phyloP scores from a whole-genome alignment of 2,329 filamentous ascomycete species.

The Colletotrichum sublineola region DNA sequence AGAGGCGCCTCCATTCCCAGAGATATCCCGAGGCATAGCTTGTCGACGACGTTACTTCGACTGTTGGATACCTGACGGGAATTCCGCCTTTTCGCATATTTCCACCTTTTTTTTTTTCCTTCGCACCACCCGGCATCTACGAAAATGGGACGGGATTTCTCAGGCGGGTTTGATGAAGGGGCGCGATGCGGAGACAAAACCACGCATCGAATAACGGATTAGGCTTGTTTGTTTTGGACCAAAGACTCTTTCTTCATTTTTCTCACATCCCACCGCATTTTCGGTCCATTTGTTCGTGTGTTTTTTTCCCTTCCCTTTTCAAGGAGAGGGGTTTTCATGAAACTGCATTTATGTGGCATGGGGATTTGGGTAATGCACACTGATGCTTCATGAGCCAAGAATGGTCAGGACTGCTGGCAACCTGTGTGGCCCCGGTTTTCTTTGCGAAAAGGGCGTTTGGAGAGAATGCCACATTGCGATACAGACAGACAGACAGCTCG shows the following conservation, averaged over 20 bases:
- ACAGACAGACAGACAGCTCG: slow-evolving; percentile 2
- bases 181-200: slow-evolving; percentile 2
- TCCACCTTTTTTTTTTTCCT: slow-evolving; percentile 2
- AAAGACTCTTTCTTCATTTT: slow-evolving; percentile 27
- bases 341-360: slow-evolving; percentile 41
- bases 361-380: slow-evolving; percentile 1
- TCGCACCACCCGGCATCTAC: slow-evolving; percentile 28
- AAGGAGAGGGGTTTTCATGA: slow-evolving; percentile 23
- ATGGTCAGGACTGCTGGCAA: slow-evolving; percentile 6
- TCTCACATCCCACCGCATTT: slow-evolving; percentile 10
- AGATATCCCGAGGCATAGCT: not conserved
- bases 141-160: slow-evolving; percentile 14
- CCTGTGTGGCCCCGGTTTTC: not conserved
- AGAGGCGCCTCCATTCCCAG: slow-evolving; percentile 18
- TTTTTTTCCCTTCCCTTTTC: slow-evolving; percentile 2
- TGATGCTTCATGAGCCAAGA: slow-evolving; percentile 5
- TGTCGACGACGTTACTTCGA: slow-evolving; percentile 4
- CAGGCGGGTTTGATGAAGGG: slow-evolving; percentile 11
- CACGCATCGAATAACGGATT: slow-evolving; percentile 21
- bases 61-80: slow-evolving; percentile 33
- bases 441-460: slow-evolving; percentile 34
- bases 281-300: slow-evolving; percentile 5
- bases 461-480: slow-evolving; percentile 3
- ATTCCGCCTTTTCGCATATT: slow-evolving; percentile 21
- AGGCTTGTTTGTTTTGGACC: slow-evolving; percentile 19